Conservation (phyloP, 148 eudicot genomes). For the Agrostemma githago region DNA sequence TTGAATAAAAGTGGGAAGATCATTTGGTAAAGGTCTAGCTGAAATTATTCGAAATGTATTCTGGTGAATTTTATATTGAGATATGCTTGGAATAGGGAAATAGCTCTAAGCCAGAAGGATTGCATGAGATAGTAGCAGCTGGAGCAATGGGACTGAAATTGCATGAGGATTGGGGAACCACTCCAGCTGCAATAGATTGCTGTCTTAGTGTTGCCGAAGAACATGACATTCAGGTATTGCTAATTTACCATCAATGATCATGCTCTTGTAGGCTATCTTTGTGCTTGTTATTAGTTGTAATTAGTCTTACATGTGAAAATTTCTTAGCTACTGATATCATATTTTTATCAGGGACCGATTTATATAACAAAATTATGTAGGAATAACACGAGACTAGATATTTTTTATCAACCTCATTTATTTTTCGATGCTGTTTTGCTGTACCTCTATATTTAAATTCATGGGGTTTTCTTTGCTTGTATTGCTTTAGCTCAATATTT, state of each 20-base stretch:
- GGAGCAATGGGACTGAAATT: constrained; percentile 99
- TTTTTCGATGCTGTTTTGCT: not conserved
- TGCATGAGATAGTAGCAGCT: constrained; percentile 80
- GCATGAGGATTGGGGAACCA: constrained; percentile 98
- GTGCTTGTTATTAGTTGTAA: not conserved
- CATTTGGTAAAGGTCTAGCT: too few relatives aligned
- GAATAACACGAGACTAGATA: constrained; percentile 4
- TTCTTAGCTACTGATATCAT: not conserved
- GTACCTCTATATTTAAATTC: not conserved
- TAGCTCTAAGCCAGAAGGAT: constrained; percentile 73
- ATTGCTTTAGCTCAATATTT: not conserved
- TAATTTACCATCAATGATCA: constrained; percentile 2
- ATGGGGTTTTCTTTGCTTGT: not conserved
- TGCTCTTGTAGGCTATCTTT: not conserved
- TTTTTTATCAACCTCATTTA: not conserved
- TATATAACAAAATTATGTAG: not conserved
- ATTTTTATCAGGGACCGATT: not conserved
- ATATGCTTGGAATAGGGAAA: constrained; percentile 54
- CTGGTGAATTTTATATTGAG: constrained; percentile 5
- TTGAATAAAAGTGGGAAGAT: too few relatives aligned
- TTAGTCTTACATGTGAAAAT: not conserved
- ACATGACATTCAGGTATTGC: constrained; percentile 76
- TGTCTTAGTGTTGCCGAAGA: constrained; percentile 79
- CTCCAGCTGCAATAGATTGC: constrained; percentile 90
- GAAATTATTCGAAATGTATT: not conserved